Conservation (phyloP, 1,139 yeast genomes). For the Saccharomyces pastorianus region DNA sequence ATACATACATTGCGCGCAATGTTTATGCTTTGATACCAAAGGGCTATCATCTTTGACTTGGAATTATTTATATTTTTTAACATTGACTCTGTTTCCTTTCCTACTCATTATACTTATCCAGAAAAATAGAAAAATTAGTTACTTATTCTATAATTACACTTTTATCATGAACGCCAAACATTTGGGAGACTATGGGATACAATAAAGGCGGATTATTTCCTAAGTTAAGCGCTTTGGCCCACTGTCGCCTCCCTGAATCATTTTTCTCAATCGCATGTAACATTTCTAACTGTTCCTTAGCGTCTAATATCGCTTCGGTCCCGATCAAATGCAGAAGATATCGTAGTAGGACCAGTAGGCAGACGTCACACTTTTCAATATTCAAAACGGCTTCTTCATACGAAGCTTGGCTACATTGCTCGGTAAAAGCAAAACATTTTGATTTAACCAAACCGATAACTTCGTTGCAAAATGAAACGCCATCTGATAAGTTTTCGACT, state of each 20-base stretch:
- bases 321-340: slow-evolving; percentile 1
- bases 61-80: background rate
- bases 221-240: background rate
- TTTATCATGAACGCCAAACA: background rate
- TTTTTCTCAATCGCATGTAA: background rate
- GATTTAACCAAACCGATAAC: slow-evolving; percentile 8
- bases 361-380: slow-evolving; percentile 13
- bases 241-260: background rate
- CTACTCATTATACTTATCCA: background rate
- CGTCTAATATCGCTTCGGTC: background rate
- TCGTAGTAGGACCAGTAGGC: slow-evolving; percentile 11
- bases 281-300: background rate
- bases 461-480: slow-evolving; percentile 7
- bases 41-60: background rate
- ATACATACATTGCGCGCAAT: background rate
- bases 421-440: background rate
- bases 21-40: background rate
- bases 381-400: slow-evolving; percentile 4
- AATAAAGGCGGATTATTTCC: background rate
- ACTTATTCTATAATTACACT: background rate
- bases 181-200: background rate
- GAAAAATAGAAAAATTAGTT: background rate
- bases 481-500: slow-evolving; percentile 9
- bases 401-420: background rate
- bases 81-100: background rate